Evolutionary conservation across 1,284 basidiomycete species (phyloP), one percentile per base, ranked within the genome.

Genomic region (Bjerkandera adusta): DNA sequence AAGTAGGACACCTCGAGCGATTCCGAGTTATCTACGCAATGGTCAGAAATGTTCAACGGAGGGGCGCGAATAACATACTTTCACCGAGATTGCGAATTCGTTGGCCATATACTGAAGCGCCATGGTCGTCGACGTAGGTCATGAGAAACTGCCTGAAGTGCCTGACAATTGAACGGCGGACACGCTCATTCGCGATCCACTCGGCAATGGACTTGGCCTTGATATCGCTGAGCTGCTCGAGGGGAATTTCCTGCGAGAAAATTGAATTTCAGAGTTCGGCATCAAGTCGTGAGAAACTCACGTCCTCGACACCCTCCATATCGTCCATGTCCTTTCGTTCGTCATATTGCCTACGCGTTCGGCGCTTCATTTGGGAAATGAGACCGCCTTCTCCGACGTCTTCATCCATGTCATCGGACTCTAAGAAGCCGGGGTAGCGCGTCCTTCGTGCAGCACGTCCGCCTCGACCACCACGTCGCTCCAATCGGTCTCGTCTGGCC

Each of bases 171-270:
- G 96, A 89, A 44, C 89, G 77, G 53, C 89, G 83, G 50, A 99
- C 96, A 37, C 88, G 84, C 49, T 95, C 92, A 45, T 89, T 87
- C 12, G 92, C 85, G 56, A 99, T 92, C 97, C 97, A 99, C 66
- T 97, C 94, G 6, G 90, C 89, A 45, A 99, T 93, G 15, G 92
- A 94, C 60, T 95, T 92, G 25, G 95, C 92, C 65, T 98, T 98
- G 75, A 99, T 92, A 61, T 99, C 96, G 54, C 91, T 92, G 11
- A 99, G 74, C 70, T 99, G 94, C 64, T 99, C 96, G 37, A 97
- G 69, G 0, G 95, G 93, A 48, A 99, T 76, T 66, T 97, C 95
- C 83, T 97, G 60, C n/a, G 48, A 25, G 12, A 46, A n/a, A 27
- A 3, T 13, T 29, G 16, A 43, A 20, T 20, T 11, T 36, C 18